Evolutionary conservation across 2,329 filamentous ascomycete species (phyloP), one percentile per base, ranked within the genome.

Genomic region (Alternaria longipes): DNA sequence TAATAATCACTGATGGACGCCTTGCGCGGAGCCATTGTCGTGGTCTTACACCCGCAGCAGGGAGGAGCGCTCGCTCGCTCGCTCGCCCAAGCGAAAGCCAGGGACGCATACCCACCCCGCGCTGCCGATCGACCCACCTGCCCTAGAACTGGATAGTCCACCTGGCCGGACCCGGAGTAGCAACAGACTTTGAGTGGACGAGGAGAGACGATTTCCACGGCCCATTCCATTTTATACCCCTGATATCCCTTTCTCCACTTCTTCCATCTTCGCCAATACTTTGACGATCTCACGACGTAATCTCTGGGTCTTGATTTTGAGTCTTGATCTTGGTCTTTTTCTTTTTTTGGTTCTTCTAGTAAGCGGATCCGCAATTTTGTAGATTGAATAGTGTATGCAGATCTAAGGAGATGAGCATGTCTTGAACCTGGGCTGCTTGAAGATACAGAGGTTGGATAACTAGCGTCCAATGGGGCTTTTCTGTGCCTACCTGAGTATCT

Each of bases 141-240:
- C 42, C 52, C 40, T 50, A 51, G 20, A 51, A 32, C 34, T 20
- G 56, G 40, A 56, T 22, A 49, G 47, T 44, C 42, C 44, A 12
- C 24, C 22, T 47, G 46, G 47, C 46, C 49, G 36, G 47, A 40
- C 52, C 42, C 42, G 42, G 51, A 51, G 26, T 45, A 50, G 18
- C 49, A 51, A 52, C 54, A 12, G 51, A 45, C 46, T 36, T 59
- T 54, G 36, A 41, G 60, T 47, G 60, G 51, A 53, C 12, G 22
- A 42, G 34, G 40, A 44, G 54, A 62, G 42, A 60, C 34, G 60
- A 65, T 30, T 54, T 64, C 47, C 50, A 64, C 55, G 59, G 52
- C 60, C 56, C 38, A 60, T 66, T 63, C 65, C 60, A 63, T 60
- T 66, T 68, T 74, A 75, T 75, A 74, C 73, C 71, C 70, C 62